Base-by-base conservation (phyloP, 1,139 yeast genomes). In the Yamadazyma songkhlaensis region DNA sequence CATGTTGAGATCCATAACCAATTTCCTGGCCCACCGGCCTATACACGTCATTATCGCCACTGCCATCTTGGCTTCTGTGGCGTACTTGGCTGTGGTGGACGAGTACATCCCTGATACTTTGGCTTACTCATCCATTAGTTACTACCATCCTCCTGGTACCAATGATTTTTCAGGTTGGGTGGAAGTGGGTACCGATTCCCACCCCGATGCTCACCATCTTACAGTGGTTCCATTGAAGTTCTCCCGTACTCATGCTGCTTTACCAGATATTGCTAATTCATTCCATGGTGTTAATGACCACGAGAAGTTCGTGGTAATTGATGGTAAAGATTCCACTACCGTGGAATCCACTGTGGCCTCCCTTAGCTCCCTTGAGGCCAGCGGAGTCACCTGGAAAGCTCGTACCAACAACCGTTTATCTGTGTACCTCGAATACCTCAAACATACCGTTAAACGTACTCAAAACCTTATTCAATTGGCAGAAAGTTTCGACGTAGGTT, bases 31-130 rank as follows among this genome's bases (percentile, higher is more conserved):
- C 14, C 79, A 78, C 47, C 78, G 83, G 53, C 99, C 99, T 25
- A 88, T 92, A 50, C 98, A 92, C 60, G 78, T 90, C 42, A 81
- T 92, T 42, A 80, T 89, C 36, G 56, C 80, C 45, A 77, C 90
- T 12, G 75, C 94, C 22, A 64, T 88, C 39, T 63, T 87, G 41
- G 95, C 95, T 2, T 83, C 95, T 8, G 67, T 85, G 39, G 88
- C 94, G 9, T 92, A 88, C 60, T 74, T 88, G 49, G 78, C 92
- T 12, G 79, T 88, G 14, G 83, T 89, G 29, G 95, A 87, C 55
- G 84, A 85, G 47, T 86, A 87, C 52, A 72, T 85, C 40, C 80
- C 83, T 14, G 65, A 60, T 29, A 49, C 44, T 39, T 48, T 59
- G 33, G 49, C 8, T 25, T 25, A 45, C 38, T 51, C 46, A 31